Conservation (phyloP, 2,329 filamentous ascomycete genomes). For the Emmonsiellopsis sp. region DNA sequence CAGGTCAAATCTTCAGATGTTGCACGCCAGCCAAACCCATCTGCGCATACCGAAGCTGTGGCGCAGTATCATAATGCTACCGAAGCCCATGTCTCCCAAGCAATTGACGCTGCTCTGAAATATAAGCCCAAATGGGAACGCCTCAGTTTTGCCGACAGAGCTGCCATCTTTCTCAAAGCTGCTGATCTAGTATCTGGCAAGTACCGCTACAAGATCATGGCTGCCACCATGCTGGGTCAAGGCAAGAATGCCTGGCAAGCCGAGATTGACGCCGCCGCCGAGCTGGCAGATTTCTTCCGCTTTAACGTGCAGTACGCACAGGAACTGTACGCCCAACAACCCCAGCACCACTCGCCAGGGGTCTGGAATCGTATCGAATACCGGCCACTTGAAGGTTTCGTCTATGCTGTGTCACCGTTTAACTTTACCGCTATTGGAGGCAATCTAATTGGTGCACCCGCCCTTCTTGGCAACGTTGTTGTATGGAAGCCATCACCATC, state of each 20-base stretch:
- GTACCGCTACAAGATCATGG: conserved; percentile 94
- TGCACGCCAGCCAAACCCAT: conserved; percentile 63
- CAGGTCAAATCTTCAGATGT: not conserved
- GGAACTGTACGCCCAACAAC: conserved; percentile 80
- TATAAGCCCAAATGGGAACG: conserved; percentile 79
- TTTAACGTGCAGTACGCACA: conserved; percentile 83
- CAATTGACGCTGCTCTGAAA: conserved; percentile 73
- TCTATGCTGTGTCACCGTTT: conserved; percentile 88
- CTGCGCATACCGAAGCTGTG: conserved; percentile 65
- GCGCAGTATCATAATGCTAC: conserved; percentile 80
- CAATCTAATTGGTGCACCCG: conserved; percentile 73
- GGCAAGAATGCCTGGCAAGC: conserved; percentile 98
- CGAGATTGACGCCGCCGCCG: conserved; percentile 93
- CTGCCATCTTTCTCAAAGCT: conserved; percentile 89
- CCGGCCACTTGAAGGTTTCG: conserved; percentile 90
- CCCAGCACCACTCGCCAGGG: conserved; percentile 68
- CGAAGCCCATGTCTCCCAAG: conserved; percentile 61
- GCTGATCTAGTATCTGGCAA: conserved; percentile 83
- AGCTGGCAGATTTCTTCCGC: conserved; percentile 82
- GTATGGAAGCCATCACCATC: conserved; percentile 92
- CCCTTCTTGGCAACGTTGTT: conserved; percentile 86
- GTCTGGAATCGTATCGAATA: conserved; percentile 90
- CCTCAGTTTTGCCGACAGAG: conserved; percentile 80
- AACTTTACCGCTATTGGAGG: conserved; percentile 94
- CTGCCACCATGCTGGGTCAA: conserved; percentile 88